Conservation (phyloP, 1,284 basidiomycete species). For the Sutorius eximius region DNA sequence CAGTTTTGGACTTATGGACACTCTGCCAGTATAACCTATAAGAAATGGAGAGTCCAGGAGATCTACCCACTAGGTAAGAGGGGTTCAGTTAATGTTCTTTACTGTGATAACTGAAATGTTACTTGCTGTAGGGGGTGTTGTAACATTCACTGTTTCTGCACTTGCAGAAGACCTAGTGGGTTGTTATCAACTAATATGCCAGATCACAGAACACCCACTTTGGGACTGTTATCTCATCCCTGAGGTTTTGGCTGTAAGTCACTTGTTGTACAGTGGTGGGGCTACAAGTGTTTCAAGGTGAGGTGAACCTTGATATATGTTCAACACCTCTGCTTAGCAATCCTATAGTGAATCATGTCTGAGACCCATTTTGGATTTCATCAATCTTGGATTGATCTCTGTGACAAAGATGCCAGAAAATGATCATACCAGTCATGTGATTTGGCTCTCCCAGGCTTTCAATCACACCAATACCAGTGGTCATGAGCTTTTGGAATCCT, state of each 20-base stretch:
- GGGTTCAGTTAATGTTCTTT: slow-evolving; percentile 3
- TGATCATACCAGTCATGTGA: neutral
- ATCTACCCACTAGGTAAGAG: slow-evolving; percentile 62
- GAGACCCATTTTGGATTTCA: slow-evolving; percentile 25
- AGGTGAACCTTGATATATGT: slow-evolving; percentile 14
- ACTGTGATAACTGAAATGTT: slow-evolving; percentile 8
- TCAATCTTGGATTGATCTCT: slow-evolving; percentile 25
- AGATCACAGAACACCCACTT: slow-evolving; percentile 56
- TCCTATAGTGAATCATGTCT: slow-evolving; percentile 19
- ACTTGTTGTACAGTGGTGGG: slow-evolving; percentile 28
- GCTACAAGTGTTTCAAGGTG: slow-evolving; percentile 30
- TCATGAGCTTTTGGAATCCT: slow-evolving; percentile 19
- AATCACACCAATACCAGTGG: slow-evolving; percentile 3
- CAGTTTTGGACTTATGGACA: slow-evolving; percentile 69
- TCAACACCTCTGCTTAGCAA: neutral
- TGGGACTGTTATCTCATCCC: slow-evolving; percentile 68
- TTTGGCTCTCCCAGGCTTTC: slow-evolving; percentile 26
- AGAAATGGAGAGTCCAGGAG: slow-evolving; percentile 58
- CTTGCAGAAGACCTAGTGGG: slow-evolving; percentile 50
- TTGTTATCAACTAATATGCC: slow-evolving; percentile 45
- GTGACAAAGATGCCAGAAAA: slow-evolving; percentile 19
- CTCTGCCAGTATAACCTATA: slow-evolving; percentile 47
- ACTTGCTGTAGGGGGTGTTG: slow-evolving; percentile 54
- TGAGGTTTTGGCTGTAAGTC: slow-evolving; percentile 51
- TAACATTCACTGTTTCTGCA: slow-evolving; percentile 64